These are phyloP conservation scores for Wickerhamiella sergipiensis DNA, from an alignment of 805 yeast genomes.

Conservation along the genomic window DNA sequence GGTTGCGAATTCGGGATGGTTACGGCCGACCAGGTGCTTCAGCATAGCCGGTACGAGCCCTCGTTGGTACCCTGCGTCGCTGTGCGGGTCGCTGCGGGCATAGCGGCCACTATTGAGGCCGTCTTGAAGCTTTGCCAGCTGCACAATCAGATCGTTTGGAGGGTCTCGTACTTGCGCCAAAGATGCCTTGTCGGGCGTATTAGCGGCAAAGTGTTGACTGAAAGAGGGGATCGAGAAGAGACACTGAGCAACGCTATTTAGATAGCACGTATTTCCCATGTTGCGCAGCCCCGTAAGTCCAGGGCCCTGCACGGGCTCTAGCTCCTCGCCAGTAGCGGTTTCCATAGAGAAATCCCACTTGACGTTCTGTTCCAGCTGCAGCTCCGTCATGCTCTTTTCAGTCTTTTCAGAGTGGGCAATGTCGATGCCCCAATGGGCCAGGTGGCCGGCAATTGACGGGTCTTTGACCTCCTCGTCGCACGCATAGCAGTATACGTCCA, in stretches of 20 bases:
- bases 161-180: slow-evolving; percentile 32
- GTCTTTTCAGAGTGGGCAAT: slow-evolving; percentile 44
- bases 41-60: slow-evolving; percentile 71
- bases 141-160: slow-evolving; percentile 53
- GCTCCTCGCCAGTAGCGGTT: slow-evolving; percentile 50
- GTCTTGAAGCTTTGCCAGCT: slow-evolving; percentile 63
- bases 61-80: slow-evolving; percentile 36
- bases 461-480: slow-evolving; percentile 85
- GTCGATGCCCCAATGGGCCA: slow-evolving; percentile 57
- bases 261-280: slow-evolving; percentile 85
- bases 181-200: slow-evolving; percentile 21
- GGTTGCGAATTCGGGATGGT: slow-evolving; percentile 71
- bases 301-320: slow-evolving; percentile 57
- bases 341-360: slow-evolving; percentile 86
- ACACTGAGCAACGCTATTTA: slow-evolving; percentile 68
- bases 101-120: slow-evolving; percentile 68
- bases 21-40: slow-evolving; percentile 61
- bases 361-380: slow-evolving; percentile 84
- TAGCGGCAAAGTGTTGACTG: slow-evolving; percentile 20
- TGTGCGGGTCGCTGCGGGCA: slow-evolving; percentile 34
- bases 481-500: slow-evolving; percentile 77
- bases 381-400: slow-evolving; percentile 76
- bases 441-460: slow-evolving; percentile 35
- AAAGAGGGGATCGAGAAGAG: slow-evolving; percentile 34
- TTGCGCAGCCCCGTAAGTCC: slow-evolving; percentile 77